Conservation (phyloP, 2,329 filamentous ascomycete genomes). For the Verticillium longisporum region DNA sequence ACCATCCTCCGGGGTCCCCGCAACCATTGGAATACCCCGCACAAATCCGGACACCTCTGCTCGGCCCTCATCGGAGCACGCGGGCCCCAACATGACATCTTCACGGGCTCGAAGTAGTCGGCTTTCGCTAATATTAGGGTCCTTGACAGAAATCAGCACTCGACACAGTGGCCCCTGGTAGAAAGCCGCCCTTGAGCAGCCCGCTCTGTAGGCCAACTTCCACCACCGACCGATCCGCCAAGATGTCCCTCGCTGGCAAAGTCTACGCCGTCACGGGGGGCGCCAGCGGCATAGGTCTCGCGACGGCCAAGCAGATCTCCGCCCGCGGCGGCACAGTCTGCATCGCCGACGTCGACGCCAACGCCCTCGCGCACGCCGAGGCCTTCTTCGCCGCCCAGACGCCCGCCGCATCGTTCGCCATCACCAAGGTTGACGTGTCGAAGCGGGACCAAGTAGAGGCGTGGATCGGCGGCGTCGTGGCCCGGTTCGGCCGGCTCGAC, state of each 20-base stretch:
- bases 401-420: slow-evolving; percentile 9
- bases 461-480: slow-evolving; percentile 38
- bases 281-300: slow-evolving; percentile 30
- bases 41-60: too few relatives aligned
- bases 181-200: too few relatives aligned
- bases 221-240: too few relatives aligned
- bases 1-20: too few relatives aligned
- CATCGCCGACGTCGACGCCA: slow-evolving; percentile 25
- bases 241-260: slow-evolving; percentile 17
- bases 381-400: slow-evolving; percentile 3
- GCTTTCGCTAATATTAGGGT: too few relatives aligned
- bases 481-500: slow-evolving; percentile 41
- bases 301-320: slow-evolving; percentile 26
- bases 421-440: slow-evolving; percentile 34
- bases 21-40: too few relatives aligned
- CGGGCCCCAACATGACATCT: too few relatives aligned
- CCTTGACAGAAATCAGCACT: too few relatives aligned
- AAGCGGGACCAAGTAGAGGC: slow-evolving; percentile 37
- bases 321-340: slow-evolving; percentile 25
- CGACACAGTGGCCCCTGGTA: too few relatives aligned
- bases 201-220: too few relatives aligned
- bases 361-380: slow-evolving; percentile 18
- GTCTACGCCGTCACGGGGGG: slow-evolving; percentile 22
- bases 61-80: too few relatives aligned
- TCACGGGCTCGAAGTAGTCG: too few relatives aligned